Percentiles rank a stretch among this genome's conserved stretches.
phyloP scores from a whole-genome alignment of 257 asterid genomes.

The Plantago major region DNA sequence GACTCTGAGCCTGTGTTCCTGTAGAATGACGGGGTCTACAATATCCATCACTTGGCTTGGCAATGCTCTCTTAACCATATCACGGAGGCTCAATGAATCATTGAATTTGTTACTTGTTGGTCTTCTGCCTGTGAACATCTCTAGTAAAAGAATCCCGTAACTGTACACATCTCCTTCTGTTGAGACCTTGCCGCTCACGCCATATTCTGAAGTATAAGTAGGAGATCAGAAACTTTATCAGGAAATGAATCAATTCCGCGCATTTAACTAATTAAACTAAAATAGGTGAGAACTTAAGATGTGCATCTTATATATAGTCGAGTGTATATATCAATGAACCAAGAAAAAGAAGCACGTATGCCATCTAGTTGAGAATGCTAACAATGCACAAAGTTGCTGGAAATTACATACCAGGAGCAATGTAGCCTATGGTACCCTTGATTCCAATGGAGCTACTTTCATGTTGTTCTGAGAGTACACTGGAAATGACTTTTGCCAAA shows the following conservation, averaged over 20 bases:
- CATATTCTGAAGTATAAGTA: constrained; percentile 22
- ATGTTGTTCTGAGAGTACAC: background rate
- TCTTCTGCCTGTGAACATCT: constrained; percentile 25
- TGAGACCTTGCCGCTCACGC: constrained; percentile 21
- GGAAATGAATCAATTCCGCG: too few species aligned
- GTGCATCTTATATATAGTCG: too few species aligned
- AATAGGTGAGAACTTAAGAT: too few species aligned
- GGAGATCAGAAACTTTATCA: too few species aligned
- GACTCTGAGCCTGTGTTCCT: background rate
- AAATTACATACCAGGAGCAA: constrained; percentile 21
- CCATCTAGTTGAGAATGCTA: background rate
- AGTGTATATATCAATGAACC: too few species aligned
- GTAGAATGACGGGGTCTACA: background rate
- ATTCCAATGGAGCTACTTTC: constrained; percentile 19
- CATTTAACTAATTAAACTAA: too few species aligned
- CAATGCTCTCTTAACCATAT: constrained; percentile 17
- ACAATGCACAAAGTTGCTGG: background rate
- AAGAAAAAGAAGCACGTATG: too few species aligned
- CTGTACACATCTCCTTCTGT: constrained; percentile 31
- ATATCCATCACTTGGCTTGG: constrained; percentile 15
- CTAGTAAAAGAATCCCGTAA: constrained; percentile 30
- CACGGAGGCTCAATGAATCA: constrained; percentile 5
- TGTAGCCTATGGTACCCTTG: constrained; percentile 31
- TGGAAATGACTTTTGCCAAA: constrained; percentile 26
- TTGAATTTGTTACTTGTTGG: constrained; percentile 20